Percentiles rank a stretch among this genome's conserved stretches.
phyloP scores from a whole-genome alignment of 768 basidiomycete genomes.

The Psilocybe tampanensis region DNA sequence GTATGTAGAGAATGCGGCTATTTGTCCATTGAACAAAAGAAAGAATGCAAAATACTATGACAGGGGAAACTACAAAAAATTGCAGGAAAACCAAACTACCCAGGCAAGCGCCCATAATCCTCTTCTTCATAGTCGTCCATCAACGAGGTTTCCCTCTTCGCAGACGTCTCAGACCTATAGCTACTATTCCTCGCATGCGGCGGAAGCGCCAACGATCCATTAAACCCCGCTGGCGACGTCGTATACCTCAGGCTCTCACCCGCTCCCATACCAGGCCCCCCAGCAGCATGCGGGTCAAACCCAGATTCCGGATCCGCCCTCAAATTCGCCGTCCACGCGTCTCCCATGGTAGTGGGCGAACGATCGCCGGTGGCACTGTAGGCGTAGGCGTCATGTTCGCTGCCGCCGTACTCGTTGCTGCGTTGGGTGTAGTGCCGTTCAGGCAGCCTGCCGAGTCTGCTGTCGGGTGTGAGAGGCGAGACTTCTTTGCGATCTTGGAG shows the following conservation, averaged over 20 bases:
- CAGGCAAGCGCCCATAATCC: slow-evolving; percentile 21
- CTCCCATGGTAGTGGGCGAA: neutral
- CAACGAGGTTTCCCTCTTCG: slow-evolving; percentile 2
- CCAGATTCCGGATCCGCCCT: neutral
- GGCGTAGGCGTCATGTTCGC: neutral
- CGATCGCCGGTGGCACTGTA: no score
- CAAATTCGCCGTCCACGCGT: neutral
- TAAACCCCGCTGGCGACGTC: neutral
- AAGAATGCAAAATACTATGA: no score
- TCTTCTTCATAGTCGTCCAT: slow-evolving; percentile 19
- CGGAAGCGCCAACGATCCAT: slow-evolving; percentile 1
- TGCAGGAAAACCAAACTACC: neutral
- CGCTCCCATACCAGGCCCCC: no score
- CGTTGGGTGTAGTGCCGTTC: slow-evolving; percentile 8
- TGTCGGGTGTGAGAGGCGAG: neutral
- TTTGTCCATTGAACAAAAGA: no score
- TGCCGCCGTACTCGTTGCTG: neutral
- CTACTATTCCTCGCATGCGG: slow-evolving; percentile 3
- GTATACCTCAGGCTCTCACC: neutral
- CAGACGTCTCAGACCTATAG: neutral
- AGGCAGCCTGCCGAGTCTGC: slow-evolving; percentile 14
- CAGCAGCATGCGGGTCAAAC: no score
- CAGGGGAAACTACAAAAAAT: no score
- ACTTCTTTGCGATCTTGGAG: slow-evolving; percentile 7
- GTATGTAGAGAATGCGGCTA: no score